These are phyloP conservation scores for Drechslerella coelobrocha DNA, from an alignment of 2,329 filamentous ascomycete species.

Conservation along the genomic window DNA sequence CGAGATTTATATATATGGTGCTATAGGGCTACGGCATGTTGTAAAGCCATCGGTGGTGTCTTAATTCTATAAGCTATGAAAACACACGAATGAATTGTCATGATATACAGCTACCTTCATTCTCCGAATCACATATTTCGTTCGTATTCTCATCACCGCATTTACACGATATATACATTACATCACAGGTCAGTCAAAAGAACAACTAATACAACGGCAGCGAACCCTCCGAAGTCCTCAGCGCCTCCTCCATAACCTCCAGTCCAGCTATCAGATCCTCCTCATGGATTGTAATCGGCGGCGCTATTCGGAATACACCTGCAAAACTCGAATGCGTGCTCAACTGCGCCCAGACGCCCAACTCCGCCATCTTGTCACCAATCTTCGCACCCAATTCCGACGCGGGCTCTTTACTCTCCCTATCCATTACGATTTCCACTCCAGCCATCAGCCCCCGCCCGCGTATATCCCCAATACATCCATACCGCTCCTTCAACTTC, in stretches of 20 bases:
- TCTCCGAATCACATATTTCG: too few species aligned
- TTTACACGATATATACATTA: too few species aligned
- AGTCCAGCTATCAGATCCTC: slow-evolving; percentile 64
- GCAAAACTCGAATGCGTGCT: slow-evolving; percentile 65
- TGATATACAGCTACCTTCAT: too few species aligned
- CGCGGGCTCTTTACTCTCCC: slow-evolving; percentile 62
- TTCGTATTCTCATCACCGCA: too few species aligned
- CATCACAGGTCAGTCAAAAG: not conserved
- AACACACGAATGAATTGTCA: too few species aligned
- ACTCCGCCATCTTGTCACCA: slow-evolving; percentile 61
- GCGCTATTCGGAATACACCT: slow-evolving; percentile 67
- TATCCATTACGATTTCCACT: slow-evolving; percentile 66
- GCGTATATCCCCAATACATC: slow-evolving; percentile 69
- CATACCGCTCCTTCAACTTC: slow-evolving; percentile 63
- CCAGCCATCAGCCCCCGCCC: slow-evolving; percentile 67
- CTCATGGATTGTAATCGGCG: slow-evolving; percentile 66
- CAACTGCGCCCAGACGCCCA: slow-evolving; percentile 67
- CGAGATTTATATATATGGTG: not conserved
- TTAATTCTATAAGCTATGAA: too few species aligned
- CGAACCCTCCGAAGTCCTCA: slow-evolving; percentile 58
- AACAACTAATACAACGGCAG: slow-evolving; percentile 54
- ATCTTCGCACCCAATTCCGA: slow-evolving; percentile 62
- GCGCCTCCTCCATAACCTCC: slow-evolving; percentile 66
- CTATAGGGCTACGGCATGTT: too few species aligned
- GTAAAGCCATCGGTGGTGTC: too few species aligned